These are phyloP conservation scores for Sclerospora graminicola DNA, from an alignment of 352 stramenopile species.

Conservation along the genomic window DNA sequence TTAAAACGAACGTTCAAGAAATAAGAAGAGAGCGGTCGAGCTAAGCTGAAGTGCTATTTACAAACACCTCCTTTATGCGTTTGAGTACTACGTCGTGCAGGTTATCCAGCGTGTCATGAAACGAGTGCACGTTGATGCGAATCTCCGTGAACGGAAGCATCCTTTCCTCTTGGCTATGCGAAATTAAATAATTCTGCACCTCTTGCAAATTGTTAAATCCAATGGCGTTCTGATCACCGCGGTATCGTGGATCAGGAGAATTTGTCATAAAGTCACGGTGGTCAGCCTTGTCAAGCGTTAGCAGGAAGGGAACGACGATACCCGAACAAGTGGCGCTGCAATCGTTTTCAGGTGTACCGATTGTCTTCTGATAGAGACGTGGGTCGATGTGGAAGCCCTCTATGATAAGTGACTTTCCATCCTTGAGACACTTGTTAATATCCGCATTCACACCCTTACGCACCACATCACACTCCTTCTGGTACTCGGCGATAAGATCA, in stretches of 20 bases:
- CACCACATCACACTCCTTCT: slow-evolving; percentile 70
- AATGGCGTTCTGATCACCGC: slow-evolving; percentile 31
- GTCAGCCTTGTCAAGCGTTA: slow-evolving; percentile 51
- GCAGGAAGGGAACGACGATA: slow-evolving; percentile 74
- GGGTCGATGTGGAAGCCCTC: slow-evolving; percentile 83
- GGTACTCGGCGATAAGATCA: slow-evolving; percentile 56
- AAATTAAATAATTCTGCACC: slow-evolving; percentile 66
- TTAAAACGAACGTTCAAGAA: too few relatives aligned
- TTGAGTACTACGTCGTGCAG: slow-evolving; percentile 81
- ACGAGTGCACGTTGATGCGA: slow-evolving; percentile 76
- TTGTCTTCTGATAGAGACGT: slow-evolving; percentile 72
- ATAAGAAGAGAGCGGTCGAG: too few relatives aligned
- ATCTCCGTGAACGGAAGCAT: slow-evolving; percentile 67
- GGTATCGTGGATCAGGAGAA: slow-evolving; percentile 76
- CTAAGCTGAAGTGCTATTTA: slow-evolving; percentile 10
- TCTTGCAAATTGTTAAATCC: slow-evolving; percentile 70
- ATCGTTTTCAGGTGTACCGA: slow-evolving; percentile 21
- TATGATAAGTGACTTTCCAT: slow-evolving; percentile 85
- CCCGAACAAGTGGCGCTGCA: slow-evolving; percentile 33
- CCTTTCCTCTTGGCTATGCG: slow-evolving; percentile 29
- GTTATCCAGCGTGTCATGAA: slow-evolving; percentile 75
- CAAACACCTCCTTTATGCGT: slow-evolving; percentile 71
- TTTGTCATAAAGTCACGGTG: slow-evolving; percentile 75
- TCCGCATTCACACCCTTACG: slow-evolving; percentile 75
- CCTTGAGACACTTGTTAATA: slow-evolving; percentile 84